Conservation (phyloP, 2,329 filamentous ascomycete species). For the Scopulariopsis brevicaulis region DNA sequence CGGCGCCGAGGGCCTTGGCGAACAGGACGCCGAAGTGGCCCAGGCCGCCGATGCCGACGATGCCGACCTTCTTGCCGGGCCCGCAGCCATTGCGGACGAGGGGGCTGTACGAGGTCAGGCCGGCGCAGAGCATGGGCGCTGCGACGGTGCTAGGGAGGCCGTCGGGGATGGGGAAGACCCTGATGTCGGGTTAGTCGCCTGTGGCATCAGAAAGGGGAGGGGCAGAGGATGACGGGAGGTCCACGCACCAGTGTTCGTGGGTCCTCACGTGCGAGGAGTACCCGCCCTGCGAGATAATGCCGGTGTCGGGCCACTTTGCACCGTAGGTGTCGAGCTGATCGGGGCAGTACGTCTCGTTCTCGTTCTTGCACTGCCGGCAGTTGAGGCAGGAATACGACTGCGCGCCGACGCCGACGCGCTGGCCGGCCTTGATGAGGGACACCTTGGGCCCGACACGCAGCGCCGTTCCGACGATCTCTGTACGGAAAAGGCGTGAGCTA, state of each 20-base stretch:
- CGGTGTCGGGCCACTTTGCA: constrained; percentile 41
- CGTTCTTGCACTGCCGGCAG: constrained; percentile 53
- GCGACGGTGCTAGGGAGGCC: constrained; percentile 47
- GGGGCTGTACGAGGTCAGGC: constrained; percentile 66
- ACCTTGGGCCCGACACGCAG: constrained; percentile 55
- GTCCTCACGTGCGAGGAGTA: constrained; percentile 56
- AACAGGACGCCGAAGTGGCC: constrained; percentile 59
- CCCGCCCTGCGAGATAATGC: constrained; percentile 51
- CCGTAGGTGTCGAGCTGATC: constrained; percentile 50
- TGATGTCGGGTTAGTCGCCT: constrained; percentile 8
- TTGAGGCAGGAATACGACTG: constrained; percentile 54
- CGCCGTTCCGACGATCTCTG: constrained; percentile 54
- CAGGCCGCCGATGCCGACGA: constrained; percentile 60
- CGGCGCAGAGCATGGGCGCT: constrained; percentile 74
- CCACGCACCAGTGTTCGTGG: constrained; percentile 57
- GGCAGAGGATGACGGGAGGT: constrained; percentile 12
- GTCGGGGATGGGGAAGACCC: constrained; percentile 61
- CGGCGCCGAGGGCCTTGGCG: constrained; percentile 49
- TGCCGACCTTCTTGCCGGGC: constrained; percentile 62
- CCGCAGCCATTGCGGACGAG: constrained; percentile 61
- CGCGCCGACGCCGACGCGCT: constrained; percentile 59
- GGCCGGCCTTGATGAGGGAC: constrained; percentile 42
- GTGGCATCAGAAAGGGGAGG: constrained; percentile 4
- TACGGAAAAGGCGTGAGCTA: neutral
- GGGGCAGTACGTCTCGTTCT: constrained; percentile 60